Evolutionary conservation across 1,284 basidiomycete genomes (phyloP), one percentile per base, ranked within the genome.

Genomic region (Tilletia indica): DNA sequence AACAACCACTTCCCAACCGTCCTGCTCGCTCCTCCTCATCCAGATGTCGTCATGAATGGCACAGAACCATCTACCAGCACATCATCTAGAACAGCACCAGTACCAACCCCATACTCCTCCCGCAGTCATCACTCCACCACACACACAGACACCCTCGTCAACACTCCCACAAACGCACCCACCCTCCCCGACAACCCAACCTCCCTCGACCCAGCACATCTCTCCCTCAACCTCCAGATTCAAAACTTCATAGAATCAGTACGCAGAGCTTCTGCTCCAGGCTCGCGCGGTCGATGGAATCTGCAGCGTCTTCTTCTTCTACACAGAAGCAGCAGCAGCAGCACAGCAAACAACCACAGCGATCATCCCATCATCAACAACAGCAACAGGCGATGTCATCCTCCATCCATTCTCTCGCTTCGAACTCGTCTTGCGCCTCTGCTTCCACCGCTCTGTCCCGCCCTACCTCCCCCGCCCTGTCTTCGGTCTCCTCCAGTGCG

Each of bases 211-310:
- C 91, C 92, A 19, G 85, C 87, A 1, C 92, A 93, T 79, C 87
- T 95, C 64, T 86, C 87, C 48, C 88, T 95, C 75, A 93, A 94
- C 79, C 88, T 95, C 66, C 91, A 91, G 76, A 91, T 94, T 48
- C 89, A 91, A 63, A 88, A 89, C 0, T 94, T 94, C 85, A 89
- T 92, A 77, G 93, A 95, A 83, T 87, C 90, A 8, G 90, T 91
- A 74, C 89, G 93, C 45, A 90, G 91, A 0, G 76, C 76, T 0
- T 76, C 76, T 19, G n/a, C 54, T 0, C 21, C 19, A 6, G 51
- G 42, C n/a, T 19, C 61, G 12, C 34, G 42, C 19, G 31, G 75
- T 8, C 56, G 69, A 31, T 61, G 61, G 45, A 66, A 5, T 21
- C 51, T 12, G 19, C 14, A 11, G 64, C 49, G 12, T 63, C 31